These are phyloP conservation scores for Nakazawaea holstii DNA, from an alignment of 805 yeast species.

Conservation along the genomic window DNA sequence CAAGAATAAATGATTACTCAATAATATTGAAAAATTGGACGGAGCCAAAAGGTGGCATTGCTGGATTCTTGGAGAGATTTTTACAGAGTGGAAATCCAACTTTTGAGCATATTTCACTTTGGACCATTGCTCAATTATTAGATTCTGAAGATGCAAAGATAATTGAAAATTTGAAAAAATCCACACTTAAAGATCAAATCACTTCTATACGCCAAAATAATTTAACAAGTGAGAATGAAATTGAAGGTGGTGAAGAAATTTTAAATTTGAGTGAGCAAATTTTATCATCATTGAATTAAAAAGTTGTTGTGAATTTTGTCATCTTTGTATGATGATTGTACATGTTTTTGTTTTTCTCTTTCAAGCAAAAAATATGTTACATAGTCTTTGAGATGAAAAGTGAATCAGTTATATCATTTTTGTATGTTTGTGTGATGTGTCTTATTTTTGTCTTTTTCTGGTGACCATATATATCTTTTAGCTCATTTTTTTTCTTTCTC, in stretches of 20 bases:
- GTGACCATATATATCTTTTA: no score
- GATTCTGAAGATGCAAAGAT: slow-evolving; percentile 76
- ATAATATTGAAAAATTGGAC: slow-evolving; percentile 77
- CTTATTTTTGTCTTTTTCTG: no score
- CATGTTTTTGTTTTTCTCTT: no score
- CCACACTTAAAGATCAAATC: slow-evolving; percentile 25
- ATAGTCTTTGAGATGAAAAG: no score
- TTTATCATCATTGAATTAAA: slow-evolving; percentile 15
- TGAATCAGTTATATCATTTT: no score
- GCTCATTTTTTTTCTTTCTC: no score
- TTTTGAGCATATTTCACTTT: slow-evolving; percentile 94
- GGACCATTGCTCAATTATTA: slow-evolving; percentile 91
- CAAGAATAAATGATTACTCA: slow-evolving; percentile 80
- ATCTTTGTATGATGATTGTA: no score
- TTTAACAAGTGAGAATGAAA: slow-evolving; percentile 13
- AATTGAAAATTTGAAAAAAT: slow-evolving; percentile 22
- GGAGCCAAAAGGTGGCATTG: slow-evolving; percentile 77
- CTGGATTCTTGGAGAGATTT: slow-evolving; percentile 77
- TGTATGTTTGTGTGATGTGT: no score
- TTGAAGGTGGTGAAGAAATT: slow-evolving; percentile 30
- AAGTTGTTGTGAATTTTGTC: no score
- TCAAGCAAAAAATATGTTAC: no score
- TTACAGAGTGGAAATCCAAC: slow-evolving; percentile 83
- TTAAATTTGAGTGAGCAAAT: slow-evolving; percentile 31
- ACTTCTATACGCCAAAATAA: slow-evolving; percentile 26